phyloP scores from a whole-genome alignment of 805 yeast genomes.

The Yamadazyma olivae region DNA sequence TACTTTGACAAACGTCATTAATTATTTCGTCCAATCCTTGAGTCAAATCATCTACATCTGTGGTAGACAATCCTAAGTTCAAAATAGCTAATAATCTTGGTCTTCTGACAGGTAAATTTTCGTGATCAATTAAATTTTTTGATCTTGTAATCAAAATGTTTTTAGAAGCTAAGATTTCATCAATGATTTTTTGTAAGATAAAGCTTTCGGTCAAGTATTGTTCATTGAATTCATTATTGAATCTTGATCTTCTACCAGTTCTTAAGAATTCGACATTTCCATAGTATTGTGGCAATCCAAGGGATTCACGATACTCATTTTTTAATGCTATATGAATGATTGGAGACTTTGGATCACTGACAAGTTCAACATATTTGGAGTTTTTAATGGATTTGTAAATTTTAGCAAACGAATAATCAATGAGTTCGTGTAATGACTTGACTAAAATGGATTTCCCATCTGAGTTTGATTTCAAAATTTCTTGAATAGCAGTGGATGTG shows the following conservation, averaged over 20 bases:
- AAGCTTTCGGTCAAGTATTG: slow-evolving; percentile 52
- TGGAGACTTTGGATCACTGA: slow-evolving; percentile 62
- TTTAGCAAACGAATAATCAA: slow-evolving; percentile 33
- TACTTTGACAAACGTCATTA: slow-evolving; percentile 19
- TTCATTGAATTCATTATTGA: slow-evolving; percentile 38
- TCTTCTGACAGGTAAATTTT: slow-evolving; percentile 53
- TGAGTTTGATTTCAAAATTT: slow-evolving; percentile 38
- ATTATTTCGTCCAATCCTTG: slow-evolving; percentile 20
- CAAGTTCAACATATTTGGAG: slow-evolving; percentile 45
- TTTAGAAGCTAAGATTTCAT: slow-evolving; percentile 47
- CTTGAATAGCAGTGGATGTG: slow-evolving; percentile 46
- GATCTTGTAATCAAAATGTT: slow-evolving; percentile 63
- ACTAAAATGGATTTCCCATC: slow-evolving; percentile 34
- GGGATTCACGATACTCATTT: slow-evolving; percentile 39
- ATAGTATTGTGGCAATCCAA: slow-evolving; percentile 48
- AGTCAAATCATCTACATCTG: slow-evolving; percentile 24
- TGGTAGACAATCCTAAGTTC: slow-evolving; percentile 23
- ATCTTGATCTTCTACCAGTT: slow-evolving; percentile 45
- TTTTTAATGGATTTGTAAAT: slow-evolving; percentile 37
- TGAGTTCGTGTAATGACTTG: slow-evolving; percentile 38
- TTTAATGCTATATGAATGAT: slow-evolving; percentile 63
- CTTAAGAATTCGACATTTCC: slow-evolving; percentile 45
- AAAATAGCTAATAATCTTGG: slow-evolving; percentile 36
- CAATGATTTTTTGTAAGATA: slow-evolving; percentile 65
- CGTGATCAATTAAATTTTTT: slow-evolving; percentile 66